phyloP scores from a whole-genome alignment of 163 green algal species.

The Scenedesmus sp. region DNA sequence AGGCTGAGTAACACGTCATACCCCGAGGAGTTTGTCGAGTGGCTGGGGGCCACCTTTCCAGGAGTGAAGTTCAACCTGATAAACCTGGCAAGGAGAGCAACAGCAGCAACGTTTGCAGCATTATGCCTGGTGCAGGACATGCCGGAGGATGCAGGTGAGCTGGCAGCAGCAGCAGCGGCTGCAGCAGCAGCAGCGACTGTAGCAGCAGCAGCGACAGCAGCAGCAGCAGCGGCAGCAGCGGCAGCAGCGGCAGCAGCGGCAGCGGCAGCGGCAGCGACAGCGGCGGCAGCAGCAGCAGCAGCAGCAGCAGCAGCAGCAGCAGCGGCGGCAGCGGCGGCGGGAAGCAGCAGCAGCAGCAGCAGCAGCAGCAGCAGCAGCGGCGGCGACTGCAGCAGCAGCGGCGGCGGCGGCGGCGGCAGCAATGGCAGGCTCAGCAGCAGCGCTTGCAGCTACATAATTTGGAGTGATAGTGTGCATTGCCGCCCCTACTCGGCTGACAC shows the following conservation, averaged over 20 bases:
- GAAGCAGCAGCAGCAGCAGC: neutral
- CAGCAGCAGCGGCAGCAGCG: neutral
- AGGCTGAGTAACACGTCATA: conserved; percentile 47
- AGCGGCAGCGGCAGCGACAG: neutral
- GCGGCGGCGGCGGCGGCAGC: neutral
- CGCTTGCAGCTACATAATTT: neutral
- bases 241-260: neutral
- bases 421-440: neutral
- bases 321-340: neutral
- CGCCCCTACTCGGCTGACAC: too few species aligned
- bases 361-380: neutral
- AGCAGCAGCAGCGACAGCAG: conserved; percentile 2
- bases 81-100: conserved; percentile 47
- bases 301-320: neutral
- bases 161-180: neutral
- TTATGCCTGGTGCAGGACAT: conserved; percentile 52
- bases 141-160: conserved; percentile 34
- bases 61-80: conserved; percentile 36
- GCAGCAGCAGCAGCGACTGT: neutral
- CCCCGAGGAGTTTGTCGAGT: conserved; percentile 40
- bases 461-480: neutral
- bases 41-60: conserved; percentile 29
- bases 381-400: neutral
- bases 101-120: conserved; percentile 52
- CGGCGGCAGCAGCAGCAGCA: neutral